These are phyloP conservation scores for Beauveria varroae DNA, from an alignment of 2,329 filamentous ascomycete species.

Conservation along the genomic window DNA sequence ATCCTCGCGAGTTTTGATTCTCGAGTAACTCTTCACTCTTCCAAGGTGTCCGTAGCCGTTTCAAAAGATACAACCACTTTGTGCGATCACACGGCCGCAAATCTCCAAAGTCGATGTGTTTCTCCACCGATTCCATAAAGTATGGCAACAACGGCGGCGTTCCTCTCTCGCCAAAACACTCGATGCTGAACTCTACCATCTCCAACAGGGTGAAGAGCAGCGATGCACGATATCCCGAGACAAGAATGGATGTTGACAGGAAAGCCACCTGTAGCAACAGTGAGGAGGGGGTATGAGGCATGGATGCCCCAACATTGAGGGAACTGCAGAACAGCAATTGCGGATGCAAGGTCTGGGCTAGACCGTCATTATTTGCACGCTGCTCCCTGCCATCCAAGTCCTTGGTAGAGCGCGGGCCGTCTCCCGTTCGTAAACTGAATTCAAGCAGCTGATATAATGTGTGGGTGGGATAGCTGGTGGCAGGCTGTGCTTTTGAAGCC, in stretches of 20 bases:
- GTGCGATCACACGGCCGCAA: conserved; percentile 27
- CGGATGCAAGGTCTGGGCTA: conserved; percentile 26
- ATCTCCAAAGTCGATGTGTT: conserved; percentile 21
- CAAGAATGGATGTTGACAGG: conserved; percentile 27
- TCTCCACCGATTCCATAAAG: conserved; percentile 29
- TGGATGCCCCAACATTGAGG: conserved; percentile 27
- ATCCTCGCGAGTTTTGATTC: neutral
- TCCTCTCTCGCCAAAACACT: conserved; percentile 25
- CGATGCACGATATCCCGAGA: conserved; percentile 25
- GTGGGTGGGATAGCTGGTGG: neutral
- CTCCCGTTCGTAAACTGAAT: neutral
- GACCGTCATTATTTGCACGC: conserved; percentile 19
- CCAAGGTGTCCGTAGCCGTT: conserved; percentile 22
- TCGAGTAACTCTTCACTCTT: neutral
- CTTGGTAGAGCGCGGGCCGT: conserved; percentile 12
- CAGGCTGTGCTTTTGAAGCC: neutral
- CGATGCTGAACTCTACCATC: conserved; percentile 25
- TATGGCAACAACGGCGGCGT: conserved; percentile 28
- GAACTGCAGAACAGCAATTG: conserved; percentile 33
- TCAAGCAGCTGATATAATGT: conserved; percentile 6
- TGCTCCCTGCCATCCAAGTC: conserved; percentile 13
- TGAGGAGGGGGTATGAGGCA: conserved; percentile 27
- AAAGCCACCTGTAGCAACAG: conserved; percentile 31
- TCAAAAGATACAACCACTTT: conserved; percentile 24
- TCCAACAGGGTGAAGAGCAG: conserved; percentile 30